A percentile compares a stretch with the other conserved stretches of the same genome.
phyloP scores from a whole-genome alignment of 148 eudicot species.

The Rhododendron williamsianum region DNA sequence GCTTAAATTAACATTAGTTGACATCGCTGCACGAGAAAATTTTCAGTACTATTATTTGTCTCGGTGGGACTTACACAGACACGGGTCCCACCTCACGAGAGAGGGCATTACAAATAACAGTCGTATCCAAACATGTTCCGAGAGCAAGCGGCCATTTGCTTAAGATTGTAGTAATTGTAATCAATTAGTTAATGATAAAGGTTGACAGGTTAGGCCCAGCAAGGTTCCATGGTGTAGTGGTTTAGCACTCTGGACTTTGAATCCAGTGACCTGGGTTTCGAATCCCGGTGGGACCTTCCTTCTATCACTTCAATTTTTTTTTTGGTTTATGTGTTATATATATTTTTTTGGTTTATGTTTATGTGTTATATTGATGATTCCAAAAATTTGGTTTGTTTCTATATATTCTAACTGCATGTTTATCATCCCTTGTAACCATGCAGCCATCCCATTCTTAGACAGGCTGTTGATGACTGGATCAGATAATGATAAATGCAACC shows the following conservation, averaged over 20 bases:
- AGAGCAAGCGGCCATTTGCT: no score
- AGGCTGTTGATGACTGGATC: background rate
- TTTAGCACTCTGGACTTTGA: conserved; percentile 99
- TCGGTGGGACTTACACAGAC: no score
- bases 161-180: no score
- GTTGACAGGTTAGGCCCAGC: background rate
- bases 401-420: no score
- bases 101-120: no score
- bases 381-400: no score
- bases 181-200: background rate
- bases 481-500: background rate
- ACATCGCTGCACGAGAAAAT: background rate
- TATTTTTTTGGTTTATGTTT: background rate
- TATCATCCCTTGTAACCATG: background rate
- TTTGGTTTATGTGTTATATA: background rate
- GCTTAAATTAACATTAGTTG: no score
- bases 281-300: conserved; percentile 99
- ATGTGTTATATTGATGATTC: no score
- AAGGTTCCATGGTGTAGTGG: conserved; percentile 99
- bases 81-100: no score
- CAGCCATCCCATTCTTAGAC: background rate
- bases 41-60: no score
- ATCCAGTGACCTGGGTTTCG: conserved; percentile 99
- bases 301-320: background rate
- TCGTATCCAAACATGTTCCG: no score